Evolutionary conservation across 2,329 filamentous ascomycete species (phyloP).

Genomic region (Aureobasidium zeae): DNA sequence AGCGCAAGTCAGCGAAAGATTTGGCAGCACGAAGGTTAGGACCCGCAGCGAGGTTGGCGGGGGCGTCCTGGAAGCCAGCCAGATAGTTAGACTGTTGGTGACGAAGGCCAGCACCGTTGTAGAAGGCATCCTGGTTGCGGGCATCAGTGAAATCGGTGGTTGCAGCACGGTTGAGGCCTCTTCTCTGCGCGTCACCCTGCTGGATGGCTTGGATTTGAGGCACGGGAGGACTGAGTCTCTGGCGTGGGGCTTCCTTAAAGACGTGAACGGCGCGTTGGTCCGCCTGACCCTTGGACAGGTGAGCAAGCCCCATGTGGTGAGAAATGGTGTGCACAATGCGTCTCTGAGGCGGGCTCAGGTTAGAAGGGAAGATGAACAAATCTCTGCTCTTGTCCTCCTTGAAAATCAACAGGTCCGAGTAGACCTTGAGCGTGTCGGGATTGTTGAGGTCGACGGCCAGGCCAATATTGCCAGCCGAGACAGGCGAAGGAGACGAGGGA

Average conservation of each 20-base stretch:
- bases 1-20: slow-evolving; percentile 90
- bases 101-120: slow-evolving; percentile 58
- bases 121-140: slow-evolving; percentile 63
- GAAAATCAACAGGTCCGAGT: slow-evolving; percentile 83
- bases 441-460: slow-evolving; percentile 83
- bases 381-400: slow-evolving; percentile 70
- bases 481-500: slow-evolving; percentile 57
- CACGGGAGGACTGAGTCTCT: slow-evolving; percentile 51
- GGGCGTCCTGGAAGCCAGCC: slow-evolving; percentile 67
- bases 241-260: slow-evolving; percentile 57
- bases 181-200: slow-evolving; percentile 62
- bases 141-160: slow-evolving; percentile 91
- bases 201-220: slow-evolving; percentile 58
- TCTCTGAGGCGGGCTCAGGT: slow-evolving; percentile 72
- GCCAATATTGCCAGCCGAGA: slow-evolving; percentile 48
- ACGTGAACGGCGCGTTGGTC: slow-evolving; percentile 87
- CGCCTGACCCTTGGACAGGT: slow-evolving; percentile 79
- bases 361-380: slow-evolving; percentile 72
- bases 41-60: slow-evolving; percentile 53
- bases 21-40: slow-evolving; percentile 86
- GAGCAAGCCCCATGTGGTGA: slow-evolving; percentile 87
- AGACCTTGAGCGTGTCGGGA: slow-evolving; percentile 74
- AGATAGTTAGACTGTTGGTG: slow-evolving; percentile 75
- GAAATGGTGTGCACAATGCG: slow-evolving; percentile 88
- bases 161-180: slow-evolving; percentile 83